These are phyloP conservation scores for Fusarium floridanum DNA, from an alignment of 2,329 filamentous ascomycete species.

Conservation along the genomic window DNA sequence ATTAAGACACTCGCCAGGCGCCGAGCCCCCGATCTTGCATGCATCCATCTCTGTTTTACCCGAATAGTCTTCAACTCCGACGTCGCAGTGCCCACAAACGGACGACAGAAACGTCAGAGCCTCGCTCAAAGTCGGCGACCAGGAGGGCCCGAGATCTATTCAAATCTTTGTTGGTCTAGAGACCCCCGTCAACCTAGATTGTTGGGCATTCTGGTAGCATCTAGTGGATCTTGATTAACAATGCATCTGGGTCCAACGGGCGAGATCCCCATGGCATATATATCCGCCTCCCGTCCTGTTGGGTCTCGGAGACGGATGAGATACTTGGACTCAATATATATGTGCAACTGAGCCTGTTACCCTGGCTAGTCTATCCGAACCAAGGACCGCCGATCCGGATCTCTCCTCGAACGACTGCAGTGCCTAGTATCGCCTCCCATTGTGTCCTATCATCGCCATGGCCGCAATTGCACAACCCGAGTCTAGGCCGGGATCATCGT, in stretches of 20 bases:
- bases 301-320: background rate
- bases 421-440: background rate
- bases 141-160: constrained; percentile 15
- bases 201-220: constrained; percentile 11
- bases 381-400: background rate
- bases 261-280: constrained; percentile 24
- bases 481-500: constrained; percentile 32
- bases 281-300: constrained; percentile 3
- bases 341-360: background rate
- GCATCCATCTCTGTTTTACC: constrained; percentile 18
- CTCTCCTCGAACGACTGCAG: background rate
- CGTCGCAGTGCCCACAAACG: background rate
- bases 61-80: background rate
- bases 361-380: background rate
- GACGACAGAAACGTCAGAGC: constrained; percentile 12
- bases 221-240: constrained; percentile 28
- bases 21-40: constrained; percentile 31
- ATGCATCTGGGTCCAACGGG: background rate
- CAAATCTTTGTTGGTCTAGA: constrained; percentile 12
- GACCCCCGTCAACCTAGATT: constrained; percentile 1
- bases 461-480: constrained; percentile 33
- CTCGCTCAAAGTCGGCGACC: constrained; percentile 17
- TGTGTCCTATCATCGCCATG: constrained; percentile 8
- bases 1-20: constrained; percentile 19
- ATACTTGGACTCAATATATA: background rate